Conservation (phyloP, 345 rosid genomes). For the Brassica juncea region DNA sequence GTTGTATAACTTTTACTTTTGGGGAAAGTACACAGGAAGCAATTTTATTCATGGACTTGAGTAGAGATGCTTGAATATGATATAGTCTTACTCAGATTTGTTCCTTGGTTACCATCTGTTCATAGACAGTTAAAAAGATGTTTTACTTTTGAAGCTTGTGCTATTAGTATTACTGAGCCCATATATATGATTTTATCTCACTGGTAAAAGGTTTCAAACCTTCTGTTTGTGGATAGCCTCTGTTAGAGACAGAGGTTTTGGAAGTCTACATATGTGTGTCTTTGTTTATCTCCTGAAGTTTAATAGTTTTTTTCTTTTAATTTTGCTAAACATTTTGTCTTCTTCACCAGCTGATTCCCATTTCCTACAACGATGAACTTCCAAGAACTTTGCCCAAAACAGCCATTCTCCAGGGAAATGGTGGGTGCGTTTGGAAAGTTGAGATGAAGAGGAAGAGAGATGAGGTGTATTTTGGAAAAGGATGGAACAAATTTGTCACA, state of each 20-base stretch:
- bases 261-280: background rate
- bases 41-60: background rate
- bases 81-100: background rate
- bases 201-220: background rate
- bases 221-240: background rate
- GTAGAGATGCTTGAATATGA: background rate
- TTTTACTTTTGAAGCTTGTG: background rate
- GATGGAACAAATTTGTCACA: conserved; percentile 13
- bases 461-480: conserved; percentile 11
- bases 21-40: background rate
- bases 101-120: background rate
- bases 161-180: background rate
- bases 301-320: no score
- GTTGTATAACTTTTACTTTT: background rate
- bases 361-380: conserved; percentile 13
- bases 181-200: background rate
- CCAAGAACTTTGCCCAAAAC: conserved; percentile 19
- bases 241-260: background rate
- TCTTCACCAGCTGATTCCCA: conserved; percentile 12
- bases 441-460: background rate
- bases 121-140: background rate
- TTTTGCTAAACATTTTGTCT: background rate
- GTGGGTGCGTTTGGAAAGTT: conserved; percentile 26
- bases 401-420: conserved; percentile 19
- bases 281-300: background rate